phyloP scores from a whole-genome alignment of 192 early-diverging fungal species.

The Funneliformis mosseae region DNA sequence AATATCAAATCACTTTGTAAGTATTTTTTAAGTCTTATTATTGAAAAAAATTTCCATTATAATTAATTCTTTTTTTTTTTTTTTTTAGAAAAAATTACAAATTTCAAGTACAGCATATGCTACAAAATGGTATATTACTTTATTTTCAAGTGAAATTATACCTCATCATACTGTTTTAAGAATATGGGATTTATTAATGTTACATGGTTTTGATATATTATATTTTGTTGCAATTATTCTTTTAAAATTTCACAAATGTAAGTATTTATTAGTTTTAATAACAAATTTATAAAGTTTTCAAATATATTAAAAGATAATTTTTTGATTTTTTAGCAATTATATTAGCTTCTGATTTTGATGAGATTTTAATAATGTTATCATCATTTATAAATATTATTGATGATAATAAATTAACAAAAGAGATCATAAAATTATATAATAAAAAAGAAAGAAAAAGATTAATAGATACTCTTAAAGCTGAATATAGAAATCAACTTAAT shows the following conservation, averaged over 20 bases:
- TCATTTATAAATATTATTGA: slow-evolving; percentile 53
- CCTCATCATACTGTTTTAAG: slow-evolving; percentile 53
- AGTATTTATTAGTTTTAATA: neutral
- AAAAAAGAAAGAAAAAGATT: neutral
- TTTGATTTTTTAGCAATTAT: slow-evolving; percentile 37
- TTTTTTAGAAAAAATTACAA: slow-evolving; percentile 44
- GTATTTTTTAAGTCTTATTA: slow-evolving; percentile 7
- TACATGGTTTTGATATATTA: slow-evolving; percentile 57
- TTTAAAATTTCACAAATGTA: slow-evolving; percentile 52
- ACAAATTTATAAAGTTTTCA: neutral
- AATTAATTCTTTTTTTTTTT: neutral
- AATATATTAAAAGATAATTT: neutral
- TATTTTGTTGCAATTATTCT: slow-evolving; percentile 55
- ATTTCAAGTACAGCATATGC: slow-evolving; percentile 54
- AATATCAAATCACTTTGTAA: slow-evolving; percentile 51
- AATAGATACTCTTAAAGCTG: slow-evolving; percentile 5
- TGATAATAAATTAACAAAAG: slow-evolving; percentile 48
- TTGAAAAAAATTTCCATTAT: neutral
- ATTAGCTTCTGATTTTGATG: slow-evolving; percentile 51
- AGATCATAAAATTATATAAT: slow-evolving; percentile 43
- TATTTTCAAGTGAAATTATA: slow-evolving; percentile 57
- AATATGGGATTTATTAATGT: slow-evolving; percentile 57
- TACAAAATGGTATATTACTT: slow-evolving; percentile 62
- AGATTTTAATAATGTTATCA: slow-evolving; percentile 48
- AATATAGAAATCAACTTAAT: slow-evolving; percentile 13